Base-by-base conservation (phyloP, 345 rosid species). In the Gossypium australe region DNA sequence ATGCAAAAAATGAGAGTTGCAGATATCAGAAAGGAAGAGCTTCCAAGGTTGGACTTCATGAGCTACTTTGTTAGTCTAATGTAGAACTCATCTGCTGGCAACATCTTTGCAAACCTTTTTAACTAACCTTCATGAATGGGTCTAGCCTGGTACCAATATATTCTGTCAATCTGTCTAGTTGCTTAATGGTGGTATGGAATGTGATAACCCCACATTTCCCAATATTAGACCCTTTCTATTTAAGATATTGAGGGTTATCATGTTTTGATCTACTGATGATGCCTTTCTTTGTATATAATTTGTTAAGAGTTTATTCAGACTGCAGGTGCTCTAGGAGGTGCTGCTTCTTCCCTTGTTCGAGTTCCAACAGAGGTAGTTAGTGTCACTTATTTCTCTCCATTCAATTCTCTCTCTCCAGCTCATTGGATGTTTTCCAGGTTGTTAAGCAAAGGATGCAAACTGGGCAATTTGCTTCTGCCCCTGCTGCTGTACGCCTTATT, bases 291-390 rank as follows among this genome's bases (percentile, higher is more conserved):
- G 67, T 48, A 70, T 69, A 22, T 47, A 78, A 71, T 48, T 75
- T 18, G 77, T 70, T 66, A 73, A 81, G 78, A 88, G 81, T 78
- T 86, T 45, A 72, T 85, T 82, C 84, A 91, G 97, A 85, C 88
- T 78, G 97, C 94, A 71, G 94, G 97, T 83, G 90, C 88, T 61
- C 58, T 91, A 58, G 94, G 92, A 74, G 97, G 97, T 75, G 85
- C 90, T 62, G 90, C 89, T 76, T 88, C 97, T 74, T 89, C 97
- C 51, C 79, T 91, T 67, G 83, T 91, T 79, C 92, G 89, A 29
- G 93, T 91, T 55, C 94, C 97, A 63, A 87, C 93, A 14, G 94
- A 89, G 88, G 97, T 89, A 82, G 62, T 64, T 56, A 47, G 71
- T 22, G 45, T 58, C 72, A 66, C 43, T 22, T 62, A 48, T 44